These are phyloP conservation scores for Phytophthora multivora DNA, from an alignment of 352 stramenopile species.

Conservation along the genomic window DNA sequence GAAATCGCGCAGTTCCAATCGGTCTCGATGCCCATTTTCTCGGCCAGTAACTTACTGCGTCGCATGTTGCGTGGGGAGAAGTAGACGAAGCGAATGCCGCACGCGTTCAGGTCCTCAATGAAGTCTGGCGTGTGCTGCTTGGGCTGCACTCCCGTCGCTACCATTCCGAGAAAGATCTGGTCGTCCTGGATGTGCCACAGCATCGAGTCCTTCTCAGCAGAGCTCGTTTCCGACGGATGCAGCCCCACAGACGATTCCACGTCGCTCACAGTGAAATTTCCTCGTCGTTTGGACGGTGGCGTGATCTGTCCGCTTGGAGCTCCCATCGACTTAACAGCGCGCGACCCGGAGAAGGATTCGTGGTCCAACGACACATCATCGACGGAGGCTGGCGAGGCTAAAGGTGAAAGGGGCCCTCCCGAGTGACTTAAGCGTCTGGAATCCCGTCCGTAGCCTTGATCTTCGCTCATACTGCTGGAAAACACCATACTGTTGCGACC, in stretches of 20 bases:
- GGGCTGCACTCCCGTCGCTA: slow-evolving; percentile 94
- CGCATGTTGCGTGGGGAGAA: slow-evolving; percentile 99
- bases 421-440: slow-evolving; percentile 22
- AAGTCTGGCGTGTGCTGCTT: slow-evolving; percentile 95
- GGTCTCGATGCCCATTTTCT: slow-evolving; percentile 99
- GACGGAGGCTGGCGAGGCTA: slow-evolving; percentile 33
- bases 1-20: slow-evolving; percentile 99
- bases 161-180: slow-evolving; percentile 98
- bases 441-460: slow-evolving; percentile 25
- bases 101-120: slow-evolving; percentile 94
- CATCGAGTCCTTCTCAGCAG: slow-evolving; percentile 59
- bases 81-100: slow-evolving; percentile 98
- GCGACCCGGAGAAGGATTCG: slow-evolving; percentile 9
- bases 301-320: slow-evolving; percentile 33
- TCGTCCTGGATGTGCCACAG: slow-evolving; percentile 92
- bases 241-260: slow-evolving; percentile 56
- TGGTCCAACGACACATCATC: slow-evolving; percentile 31
- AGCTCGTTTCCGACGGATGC: slow-evolving; percentile 56
- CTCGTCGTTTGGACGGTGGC: slow-evolving; percentile 27
- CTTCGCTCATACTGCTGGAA: slow-evolving; percentile 45
- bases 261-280: slow-evolving; percentile 45
- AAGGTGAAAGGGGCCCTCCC: slow-evolving; percentile 25
- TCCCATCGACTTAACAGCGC: slow-evolving; percentile 28
- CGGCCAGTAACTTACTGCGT: slow-evolving; percentile 95
- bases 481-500: slow-evolving; percentile 25